phyloP scores from a whole-genome alignment of 352 stramenopile genomes.

The Paralagenidium karlingii region DNA sequence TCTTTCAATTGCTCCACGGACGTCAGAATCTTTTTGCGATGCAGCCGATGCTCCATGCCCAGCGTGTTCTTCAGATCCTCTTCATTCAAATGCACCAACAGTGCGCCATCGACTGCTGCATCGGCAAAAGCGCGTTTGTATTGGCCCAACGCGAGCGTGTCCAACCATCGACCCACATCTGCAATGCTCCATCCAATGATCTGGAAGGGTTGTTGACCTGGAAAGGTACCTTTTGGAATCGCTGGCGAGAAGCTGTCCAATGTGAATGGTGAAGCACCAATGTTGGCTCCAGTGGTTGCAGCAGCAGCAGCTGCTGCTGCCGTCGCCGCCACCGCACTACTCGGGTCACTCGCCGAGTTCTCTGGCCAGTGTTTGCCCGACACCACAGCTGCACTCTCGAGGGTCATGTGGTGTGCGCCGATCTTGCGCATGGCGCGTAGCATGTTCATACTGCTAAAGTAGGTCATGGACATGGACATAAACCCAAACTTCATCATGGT shows the following conservation, averaged over 20 bases:
- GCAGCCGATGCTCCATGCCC: conserved; percentile 89
- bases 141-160: conserved; percentile 78
- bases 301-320: conserved; percentile 3
- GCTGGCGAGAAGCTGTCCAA: conserved; percentile 24
- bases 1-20: conserved; percentile 61
- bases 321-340: background rate
- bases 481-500: conserved; percentile 98
- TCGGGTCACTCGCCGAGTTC: conserved; percentile 12
- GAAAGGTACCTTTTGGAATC: conserved; percentile 35
- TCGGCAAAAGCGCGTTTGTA: conserved; percentile 86
- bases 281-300: background rate
- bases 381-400: conserved; percentile 59
- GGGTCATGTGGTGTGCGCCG: conserved; percentile 82
- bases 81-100: conserved; percentile 82
- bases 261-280: no score
- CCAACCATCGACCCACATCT: conserved; percentile 84
- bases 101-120: conserved; percentile 77
- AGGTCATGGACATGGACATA: conserved; percentile 97
- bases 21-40: conserved; percentile 95
- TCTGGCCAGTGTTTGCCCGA: conserved; percentile 53
- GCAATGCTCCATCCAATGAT: conserved; percentile 74
- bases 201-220: conserved; percentile 49
- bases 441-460: conserved; percentile 97
- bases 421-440: conserved; percentile 94
- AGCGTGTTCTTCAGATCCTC: conserved; percentile 92